Base-by-base conservation (phyloP, 1,139 yeast species). In the Geotrichum macrosporum region DNA sequence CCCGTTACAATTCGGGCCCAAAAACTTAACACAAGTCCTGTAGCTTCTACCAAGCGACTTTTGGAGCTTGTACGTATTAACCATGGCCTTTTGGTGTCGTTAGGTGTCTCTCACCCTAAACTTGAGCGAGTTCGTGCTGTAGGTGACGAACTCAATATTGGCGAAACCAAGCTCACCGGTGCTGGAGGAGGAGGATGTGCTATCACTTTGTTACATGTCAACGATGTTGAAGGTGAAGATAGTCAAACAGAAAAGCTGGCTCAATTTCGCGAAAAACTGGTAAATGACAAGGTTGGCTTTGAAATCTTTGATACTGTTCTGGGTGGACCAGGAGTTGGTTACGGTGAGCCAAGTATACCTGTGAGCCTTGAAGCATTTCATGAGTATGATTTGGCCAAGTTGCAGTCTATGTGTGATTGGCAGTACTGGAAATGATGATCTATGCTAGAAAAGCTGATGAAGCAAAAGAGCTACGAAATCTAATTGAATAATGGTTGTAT, bases 121-220 rank as follows among this genome's bases (percentile, higher is more conserved):
- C 71, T 92, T 50, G 98, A 92, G 62, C 71, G 73, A 45, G 78
- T 89, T 41, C 81, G 80, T 57, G 68, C 77, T 20, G 70, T 80
- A 16, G 76, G 85, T 20, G 89, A 84, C 58, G 73, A 71, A 38
- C 61, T 77, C 48, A 62, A 70, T 1, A 67, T 92, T 30, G 99
- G 99, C 5, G 81, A 85, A 51, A 89, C 99, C 1, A 92, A 92
- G 65, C 74, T 92, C 51, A 92, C 98, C 0, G 99, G 99, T 36
- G 98, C 98, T 0, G 99, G 99, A 21, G 98, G 98, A 16, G 99
- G 99, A 38, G 99, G 99, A 1, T 92, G 99, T 70, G 95, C 96
- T 16, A 83, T 94, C 48, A 92, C 97, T 0, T 69, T 92, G 44
- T 73, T 89, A 10, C 72, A 78, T 43, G 81, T 77, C 43, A 73